phyloP scores from a whole-genome alignment of 345 rosid species.

The Excoecaria agallocha region DNA sequence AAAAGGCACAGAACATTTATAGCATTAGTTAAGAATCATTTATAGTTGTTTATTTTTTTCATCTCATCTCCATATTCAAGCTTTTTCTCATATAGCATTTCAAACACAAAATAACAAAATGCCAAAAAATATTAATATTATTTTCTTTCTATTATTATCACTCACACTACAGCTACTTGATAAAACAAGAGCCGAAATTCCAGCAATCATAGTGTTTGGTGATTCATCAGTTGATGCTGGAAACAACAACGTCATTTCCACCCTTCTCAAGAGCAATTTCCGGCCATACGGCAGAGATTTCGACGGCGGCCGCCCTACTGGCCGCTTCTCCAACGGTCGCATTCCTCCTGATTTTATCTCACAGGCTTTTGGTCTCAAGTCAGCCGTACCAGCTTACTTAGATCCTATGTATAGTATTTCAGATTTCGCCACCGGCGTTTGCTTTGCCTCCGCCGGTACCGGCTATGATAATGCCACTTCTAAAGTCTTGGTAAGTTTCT shows the following conservation, averaged over 20 bases:
- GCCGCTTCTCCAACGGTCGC: constrained; percentile 77
- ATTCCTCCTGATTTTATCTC: constrained; percentile 69
- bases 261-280: constrained; percentile 67
- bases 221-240: constrained; percentile 79
- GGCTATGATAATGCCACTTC: constrained; percentile 82
- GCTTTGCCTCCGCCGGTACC: constrained; percentile 91
- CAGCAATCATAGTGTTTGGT: constrained; percentile 70
- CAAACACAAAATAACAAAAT: not conserved
- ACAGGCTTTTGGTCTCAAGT: constrained; percentile 71
- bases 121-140: not conserved
- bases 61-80: not conserved
- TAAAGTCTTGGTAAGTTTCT: constrained; percentile 61
- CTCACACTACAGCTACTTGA: not conserved
- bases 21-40: not conserved
- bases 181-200: constrained; percentile 25
- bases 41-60: not conserved
- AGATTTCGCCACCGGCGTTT: constrained; percentile 79
- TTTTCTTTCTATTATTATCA: not conserved
- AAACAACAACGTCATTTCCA: constrained; percentile 73
- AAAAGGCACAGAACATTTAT: not conserved
- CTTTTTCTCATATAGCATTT: not conserved
- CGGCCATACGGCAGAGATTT: constrained; percentile 78
- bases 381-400: constrained; percentile 66
- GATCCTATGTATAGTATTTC: constrained; percentile 56
- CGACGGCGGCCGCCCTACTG: constrained; percentile 54